Evolutionary conservation across 345 rosid genomes (phyloP).

Genomic region (Anastatica hierochuntica): DNA sequence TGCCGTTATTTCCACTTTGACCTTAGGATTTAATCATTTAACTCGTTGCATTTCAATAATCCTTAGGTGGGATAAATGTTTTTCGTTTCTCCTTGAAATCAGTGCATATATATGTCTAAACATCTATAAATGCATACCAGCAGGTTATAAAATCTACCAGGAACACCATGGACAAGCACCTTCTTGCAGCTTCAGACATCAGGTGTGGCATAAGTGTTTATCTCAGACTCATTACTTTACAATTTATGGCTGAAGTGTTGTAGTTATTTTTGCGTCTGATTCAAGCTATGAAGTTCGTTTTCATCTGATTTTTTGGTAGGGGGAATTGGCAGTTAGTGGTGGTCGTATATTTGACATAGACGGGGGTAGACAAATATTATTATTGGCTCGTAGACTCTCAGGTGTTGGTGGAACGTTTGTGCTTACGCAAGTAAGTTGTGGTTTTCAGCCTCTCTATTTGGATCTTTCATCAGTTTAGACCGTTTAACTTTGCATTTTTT

Average conservation of each 20-base stretch:
- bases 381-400: conserved; percentile 53
- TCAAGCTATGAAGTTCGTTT: background rate
- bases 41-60: too few relatives aligned
- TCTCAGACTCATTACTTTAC: background rate
- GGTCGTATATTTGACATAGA: conserved; percentile 78
- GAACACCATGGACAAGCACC: conserved; percentile 23
- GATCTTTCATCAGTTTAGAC: conserved; percentile 1
- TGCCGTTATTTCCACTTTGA: too few relatives aligned
- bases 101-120: background rate
- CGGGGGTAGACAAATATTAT: conserved; percentile 35
- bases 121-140: background rate
- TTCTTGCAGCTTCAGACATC: conserved; percentile 37
- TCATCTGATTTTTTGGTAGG: conserved; percentile 28
- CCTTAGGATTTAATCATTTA: too few relatives aligned
- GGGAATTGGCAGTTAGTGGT: conserved; percentile 47
- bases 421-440: conserved; percentile 59
- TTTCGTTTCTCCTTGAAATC: background rate
- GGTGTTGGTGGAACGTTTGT: conserved; percentile 45
- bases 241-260: background rate
- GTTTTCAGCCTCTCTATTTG: background rate
- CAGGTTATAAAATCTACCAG: conserved; percentile 28
- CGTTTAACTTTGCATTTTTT: conserved; percentile 16
- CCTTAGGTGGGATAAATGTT: too few relatives aligned
- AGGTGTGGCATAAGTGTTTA: conserved; percentile 33
- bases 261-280: background rate